phyloP scores from a whole-genome alignment of 2,329 filamentous ascomycete species.

The Pestalotiopsis sp. region DNA sequence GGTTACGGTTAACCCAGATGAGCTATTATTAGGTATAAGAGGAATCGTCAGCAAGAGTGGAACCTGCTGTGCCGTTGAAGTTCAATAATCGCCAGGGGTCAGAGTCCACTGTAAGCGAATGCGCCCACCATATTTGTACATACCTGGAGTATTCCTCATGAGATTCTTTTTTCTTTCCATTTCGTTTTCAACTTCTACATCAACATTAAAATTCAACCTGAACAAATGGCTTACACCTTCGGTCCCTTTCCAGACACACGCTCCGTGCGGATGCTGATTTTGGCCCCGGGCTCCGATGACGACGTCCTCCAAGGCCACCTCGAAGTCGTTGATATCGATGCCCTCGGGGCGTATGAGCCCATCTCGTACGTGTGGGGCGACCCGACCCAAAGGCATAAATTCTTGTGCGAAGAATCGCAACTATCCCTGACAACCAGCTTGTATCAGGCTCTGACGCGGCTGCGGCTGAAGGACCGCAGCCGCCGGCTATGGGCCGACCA shows the following conservation, averaged over 20 bases:
- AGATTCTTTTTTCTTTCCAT: too few species aligned
- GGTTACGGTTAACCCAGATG: too few species aligned
- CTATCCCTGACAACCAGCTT: not conserved
- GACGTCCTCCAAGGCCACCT: not conserved
- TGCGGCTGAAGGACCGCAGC: not conserved
- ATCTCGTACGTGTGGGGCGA: not conserved
- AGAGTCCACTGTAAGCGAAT: too few species aligned
- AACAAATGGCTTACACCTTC: not conserved
- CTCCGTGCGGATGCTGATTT: not conserved
- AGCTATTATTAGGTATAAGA: too few species aligned
- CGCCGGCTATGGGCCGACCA: not conserved
- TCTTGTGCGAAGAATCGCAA: not conserved
- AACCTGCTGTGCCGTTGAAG: too few species aligned
- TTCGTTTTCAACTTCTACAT: not conserved
- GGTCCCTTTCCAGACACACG: not conserved
- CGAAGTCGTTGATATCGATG: not conserved
- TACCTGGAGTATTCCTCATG: too few species aligned
- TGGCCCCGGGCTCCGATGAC: not conserved
- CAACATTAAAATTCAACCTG: not conserved
- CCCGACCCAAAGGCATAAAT: too few species aligned
- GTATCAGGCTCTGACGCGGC: not conserved
- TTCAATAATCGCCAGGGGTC: too few species aligned
- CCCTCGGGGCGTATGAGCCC: not conserved
- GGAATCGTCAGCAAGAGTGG: too few species aligned
- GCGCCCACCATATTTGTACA: too few species aligned